Conservation (phyloP, 75 land plant genomes). For the Selaginella tamariscina region DNA sequence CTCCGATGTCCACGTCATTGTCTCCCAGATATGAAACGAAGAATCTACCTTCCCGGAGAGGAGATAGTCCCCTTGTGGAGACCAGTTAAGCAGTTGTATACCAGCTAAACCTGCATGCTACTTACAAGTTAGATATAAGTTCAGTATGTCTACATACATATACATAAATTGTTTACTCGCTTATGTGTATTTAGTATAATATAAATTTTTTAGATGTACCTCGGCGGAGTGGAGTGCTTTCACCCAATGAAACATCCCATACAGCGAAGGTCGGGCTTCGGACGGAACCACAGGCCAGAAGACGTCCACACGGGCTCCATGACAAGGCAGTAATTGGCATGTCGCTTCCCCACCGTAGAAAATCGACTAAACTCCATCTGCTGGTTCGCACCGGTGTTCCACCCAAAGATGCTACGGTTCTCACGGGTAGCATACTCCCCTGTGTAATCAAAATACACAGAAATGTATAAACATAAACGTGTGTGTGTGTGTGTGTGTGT, state of each 20-base stretch:
- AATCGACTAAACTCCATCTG: conserved; percentile 75
- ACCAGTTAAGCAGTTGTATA: conserved; percentile 75
- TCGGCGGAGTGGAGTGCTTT: conserved; percentile 75
- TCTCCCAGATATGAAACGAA: conserved; percentile 92
- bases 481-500: no score
- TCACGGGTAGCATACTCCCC: conserved; percentile 55
- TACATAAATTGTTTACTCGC: no score
- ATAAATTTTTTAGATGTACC: no score
- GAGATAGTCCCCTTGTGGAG: conserved; percentile 82
- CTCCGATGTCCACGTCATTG: conserved; percentile 86
- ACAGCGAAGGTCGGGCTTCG: conserved; percentile 47
- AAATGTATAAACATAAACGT: no score
- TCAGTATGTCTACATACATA: no score
- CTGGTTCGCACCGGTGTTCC: conserved; percentile 52
- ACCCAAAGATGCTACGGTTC: conserved; percentile 46
- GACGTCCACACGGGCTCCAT: conserved; percentile 81
- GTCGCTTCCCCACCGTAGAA: conserved; percentile 36
- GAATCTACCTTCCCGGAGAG: conserved; percentile 78
- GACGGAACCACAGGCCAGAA: background rate
- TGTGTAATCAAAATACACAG: no score
- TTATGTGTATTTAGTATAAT: no score
- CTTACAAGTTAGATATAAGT: no score
- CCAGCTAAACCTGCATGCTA: conserved; percentile 74
- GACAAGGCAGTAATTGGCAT: conserved; percentile 56
- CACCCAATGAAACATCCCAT: conserved; percentile 77